Conservation (phyloP, 305 asterid genomes). For the Fraxinus xanthoxyloides region DNA sequence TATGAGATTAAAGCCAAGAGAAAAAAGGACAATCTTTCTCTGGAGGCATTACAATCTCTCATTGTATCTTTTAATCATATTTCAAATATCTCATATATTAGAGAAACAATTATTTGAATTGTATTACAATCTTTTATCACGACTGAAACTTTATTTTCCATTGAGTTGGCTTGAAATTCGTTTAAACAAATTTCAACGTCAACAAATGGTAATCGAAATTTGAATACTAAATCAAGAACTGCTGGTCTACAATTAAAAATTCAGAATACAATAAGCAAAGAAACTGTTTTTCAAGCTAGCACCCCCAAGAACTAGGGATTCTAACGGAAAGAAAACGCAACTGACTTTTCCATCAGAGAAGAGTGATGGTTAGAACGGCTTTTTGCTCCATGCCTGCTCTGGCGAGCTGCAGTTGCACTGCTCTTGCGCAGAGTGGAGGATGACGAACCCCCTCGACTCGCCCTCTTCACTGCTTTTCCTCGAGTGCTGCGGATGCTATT, state of each 20-base stretch:
- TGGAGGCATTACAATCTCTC: too few relatives aligned
- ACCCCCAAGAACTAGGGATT: background rate
- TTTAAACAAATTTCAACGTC: too few relatives aligned
- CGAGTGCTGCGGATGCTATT: slow-evolving; percentile 30
- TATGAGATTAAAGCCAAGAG: too few relatives aligned
- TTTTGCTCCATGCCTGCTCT: slow-evolving; percentile 43
- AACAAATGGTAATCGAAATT: background rate
- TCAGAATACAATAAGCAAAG: background rate
- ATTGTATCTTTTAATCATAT: too few relatives aligned
- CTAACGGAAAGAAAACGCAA: slow-evolving; percentile 14
- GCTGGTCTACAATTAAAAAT: background rate
- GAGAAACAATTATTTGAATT: too few relatives aligned
- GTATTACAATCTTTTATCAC: too few relatives aligned
- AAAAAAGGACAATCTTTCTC: too few relatives aligned
- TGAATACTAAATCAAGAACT: background rate
- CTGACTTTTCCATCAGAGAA: slow-evolving; percentile 36
- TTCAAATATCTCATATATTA: too few relatives aligned
- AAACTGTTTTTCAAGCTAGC: background rate
- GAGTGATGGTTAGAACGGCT: slow-evolving; percentile 33
- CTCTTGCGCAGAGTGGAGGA: slow-evolving; percentile 37
- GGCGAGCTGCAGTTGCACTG: slow-evolving; percentile 35
- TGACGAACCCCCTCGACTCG: slow-evolving; percentile 32
- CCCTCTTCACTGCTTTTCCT: slow-evolving; percentile 45
- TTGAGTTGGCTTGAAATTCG: too few relatives aligned
- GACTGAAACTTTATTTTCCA: too few relatives aligned